Evolutionary conservation across 1,284 basidiomycete genomes (phyloP), one percentile per base, ranked within the genome.

Genomic region (Apiotrichum mycotoxinovorans): DNA sequence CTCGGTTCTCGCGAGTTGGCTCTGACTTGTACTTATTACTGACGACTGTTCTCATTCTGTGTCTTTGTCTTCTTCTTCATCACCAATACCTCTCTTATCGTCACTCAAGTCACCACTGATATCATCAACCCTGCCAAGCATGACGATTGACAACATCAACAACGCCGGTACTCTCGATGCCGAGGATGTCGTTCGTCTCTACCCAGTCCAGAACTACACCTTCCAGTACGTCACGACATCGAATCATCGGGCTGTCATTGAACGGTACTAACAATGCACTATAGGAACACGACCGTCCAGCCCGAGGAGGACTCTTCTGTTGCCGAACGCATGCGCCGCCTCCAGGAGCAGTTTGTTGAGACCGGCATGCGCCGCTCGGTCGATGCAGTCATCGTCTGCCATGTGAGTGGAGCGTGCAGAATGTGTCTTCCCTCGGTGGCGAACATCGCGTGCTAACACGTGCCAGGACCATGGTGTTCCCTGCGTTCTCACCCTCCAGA

Each of bases 261-360:
- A 27, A 10, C 17, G 18, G 4, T 37, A n/a, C 1, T 46, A 17
- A 10, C n/a, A 9, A 5, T 51, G 49, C 22, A 52, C 20, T 17
- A 1, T 45, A 63, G 62, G 41, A 60, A 56, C 58, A 63, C 62
- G 3, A 42, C 53, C 10, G 85, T 90, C 0, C 94, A 97, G 74
- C 91, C 92, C 8, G 95, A 98, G 72, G 95, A 98, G 73, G 94
- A 97, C 69, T 89, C 91, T 0, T 95, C 91, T 0, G 94, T 97
- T 0, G 87, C 90, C 3, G 89, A 89, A 15, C 87, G 91, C 54
- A 80, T 95, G 18, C 88, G 91, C 72, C 85, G 91, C 10, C 82
- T 95, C 3, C 90, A 97, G 75, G 91, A 92, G 74, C 95, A 98
- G 74, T 98, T 94, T 83, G 91, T 93, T 73, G 91, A 96, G 76